phyloP scores from a whole-genome alignment of 2,329 filamentous ascomycete species.

The Camillea tinctor region DNA sequence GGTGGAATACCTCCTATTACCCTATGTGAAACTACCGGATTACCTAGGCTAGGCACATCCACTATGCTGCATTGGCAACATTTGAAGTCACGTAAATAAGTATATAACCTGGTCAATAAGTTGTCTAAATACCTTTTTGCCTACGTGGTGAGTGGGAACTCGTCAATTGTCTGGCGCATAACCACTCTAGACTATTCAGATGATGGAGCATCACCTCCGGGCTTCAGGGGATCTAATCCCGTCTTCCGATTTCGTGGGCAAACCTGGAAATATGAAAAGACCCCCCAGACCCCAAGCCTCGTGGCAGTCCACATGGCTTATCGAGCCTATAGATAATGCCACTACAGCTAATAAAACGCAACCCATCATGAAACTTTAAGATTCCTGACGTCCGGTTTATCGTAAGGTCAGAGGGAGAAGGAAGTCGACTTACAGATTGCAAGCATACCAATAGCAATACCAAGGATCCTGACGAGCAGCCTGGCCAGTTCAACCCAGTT shows the following conservation, averaged over 20 bases:
- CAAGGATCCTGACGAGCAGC: too few relatives aligned
- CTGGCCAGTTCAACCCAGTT: too few relatives aligned
- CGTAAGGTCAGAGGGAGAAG: constrained; percentile 31
- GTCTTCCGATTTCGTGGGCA: constrained; percentile 33
- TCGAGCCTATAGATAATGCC: constrained; percentile 34
- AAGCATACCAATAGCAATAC: too few relatives aligned
- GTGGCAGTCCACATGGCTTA: constrained; percentile 26
- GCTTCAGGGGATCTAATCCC: constrained; percentile 29
- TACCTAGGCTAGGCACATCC: too few relatives aligned
- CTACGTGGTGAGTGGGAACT: constrained; percentile 13
- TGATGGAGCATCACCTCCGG: constrained; percentile 30
- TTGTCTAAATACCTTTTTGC: too few relatives aligned
- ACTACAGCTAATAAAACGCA: constrained; percentile 24
- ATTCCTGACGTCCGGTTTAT: constrained; percentile 30
- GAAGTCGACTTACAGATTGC: too few relatives aligned
- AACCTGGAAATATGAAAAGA: constrained; percentile 36
- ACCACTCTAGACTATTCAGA: constrained; percentile 29
- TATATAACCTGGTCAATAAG: too few relatives aligned
- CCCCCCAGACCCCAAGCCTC: constrained; percentile 34
- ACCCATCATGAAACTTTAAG: constrained; percentile 28
- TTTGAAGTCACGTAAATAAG: too few relatives aligned
- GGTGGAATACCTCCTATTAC: neutral
- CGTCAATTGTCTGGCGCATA: constrained; percentile 33
- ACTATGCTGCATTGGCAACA: too few relatives aligned
- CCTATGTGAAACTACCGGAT: neutral